Percentiles rank a stretch among this genome's conserved stretches.
phyloP scores from a whole-genome alignment of 257 asterid genomes.

The Lavandula angustifolia region DNA sequence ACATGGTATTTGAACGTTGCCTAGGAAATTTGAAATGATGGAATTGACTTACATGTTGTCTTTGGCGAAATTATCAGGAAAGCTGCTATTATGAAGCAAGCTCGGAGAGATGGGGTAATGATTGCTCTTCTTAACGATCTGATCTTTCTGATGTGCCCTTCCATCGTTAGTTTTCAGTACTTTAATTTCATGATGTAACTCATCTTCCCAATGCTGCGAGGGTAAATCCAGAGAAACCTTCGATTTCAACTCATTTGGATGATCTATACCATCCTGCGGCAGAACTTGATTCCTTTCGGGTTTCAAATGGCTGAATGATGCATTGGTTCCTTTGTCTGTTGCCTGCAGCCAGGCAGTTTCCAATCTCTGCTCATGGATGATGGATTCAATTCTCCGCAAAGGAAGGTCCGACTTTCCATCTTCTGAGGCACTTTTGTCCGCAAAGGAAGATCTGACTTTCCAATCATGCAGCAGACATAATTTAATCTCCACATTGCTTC shows the following conservation, averaged over 20 bases:
- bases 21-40: not conserved
- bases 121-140: constrained; percentile 44
- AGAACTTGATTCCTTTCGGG: constrained; percentile 90
- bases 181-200: constrained; percentile 63
- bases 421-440: constrained; percentile 38
- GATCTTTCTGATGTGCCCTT: constrained; percentile 46
- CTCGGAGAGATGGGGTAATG: constrained; percentile 81
- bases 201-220: constrained; percentile 72
- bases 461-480: constrained; percentile 40
- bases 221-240: constrained; percentile 41
- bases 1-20: not conserved
- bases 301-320: constrained; percentile 53
- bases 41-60: constrained; percentile 65
- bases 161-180: constrained; percentile 55
- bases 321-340: constrained; percentile 77
- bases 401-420: constrained; percentile 55
- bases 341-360: constrained; percentile 97
- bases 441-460: constrained; percentile 49
- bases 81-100: constrained; percentile 72
- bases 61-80: constrained; percentile 53
- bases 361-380: constrained; percentile 75
- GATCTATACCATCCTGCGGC: constrained; percentile 65
- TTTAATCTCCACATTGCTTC: constrained; percentile 76
- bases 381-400: constrained; percentile 74
- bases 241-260: constrained; percentile 43